Evolutionary conservation across 768 basidiomycete species (phyloP), one percentile per base, ranked within the genome.

Genomic region (Leccinum subgranulosum): DNA sequence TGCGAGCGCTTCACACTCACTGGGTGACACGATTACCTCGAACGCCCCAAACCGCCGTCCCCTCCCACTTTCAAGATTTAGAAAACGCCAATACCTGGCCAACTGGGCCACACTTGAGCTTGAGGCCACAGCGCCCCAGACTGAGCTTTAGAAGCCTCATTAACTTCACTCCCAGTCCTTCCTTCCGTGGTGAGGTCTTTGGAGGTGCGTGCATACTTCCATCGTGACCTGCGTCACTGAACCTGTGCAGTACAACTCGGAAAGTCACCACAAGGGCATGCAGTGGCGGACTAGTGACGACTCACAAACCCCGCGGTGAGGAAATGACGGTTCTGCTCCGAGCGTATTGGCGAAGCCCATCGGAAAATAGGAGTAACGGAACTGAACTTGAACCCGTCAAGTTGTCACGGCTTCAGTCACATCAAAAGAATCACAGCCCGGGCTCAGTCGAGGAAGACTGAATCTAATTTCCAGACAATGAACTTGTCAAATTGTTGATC

Each of bases 101-200:
- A 11, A 25, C 50, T 50, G 17, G 63, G n/a, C 39, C 39, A n/a
- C 10, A 19, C 14, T 27, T 9, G 45, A 53, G 39, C 23, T 23
- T 23, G 23, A 23, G 23, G 36, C 23, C 11, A 55, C 59, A 67
- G 51, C 36, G 62, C 66, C 58, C 56, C 28, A 2, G 10, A 43
- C n/a, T 43, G 50, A 45, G 25, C 49, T 43, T 54, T 41, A 43
- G n/a, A 39, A 39, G 36, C 39, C n/a, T 39, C 39, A n/a, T 39
- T 39, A 39, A 4, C 9, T 34, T 34, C 33, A 34, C 14, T 15
- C 33, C 56, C 15, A 27, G 25, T 23, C 47, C 54, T 50, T 64
- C 51, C 17, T 50, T 64, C 51, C 14, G 27, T 47, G 29, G 25
- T 33, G 51, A 12, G n/a, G n/a, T 39, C 45, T 28, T 28, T 31